Conservation (phyloP, 768 basidiomycete genomes). For the Leucocoprinus sp. region DNA sequence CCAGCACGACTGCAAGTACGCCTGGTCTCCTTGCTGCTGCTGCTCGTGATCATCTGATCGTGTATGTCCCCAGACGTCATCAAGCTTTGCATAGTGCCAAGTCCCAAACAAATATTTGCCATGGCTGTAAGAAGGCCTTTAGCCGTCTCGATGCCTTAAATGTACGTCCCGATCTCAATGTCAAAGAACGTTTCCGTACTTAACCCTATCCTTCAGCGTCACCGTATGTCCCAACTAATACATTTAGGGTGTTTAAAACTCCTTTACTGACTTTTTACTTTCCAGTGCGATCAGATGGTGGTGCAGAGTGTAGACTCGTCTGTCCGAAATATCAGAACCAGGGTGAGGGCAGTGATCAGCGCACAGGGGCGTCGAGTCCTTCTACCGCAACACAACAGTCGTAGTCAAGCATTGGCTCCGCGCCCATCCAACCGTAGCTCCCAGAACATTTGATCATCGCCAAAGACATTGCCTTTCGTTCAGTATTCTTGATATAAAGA, state of each 20-base stretch:
- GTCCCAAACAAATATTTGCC: conserved; percentile 77
- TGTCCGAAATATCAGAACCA: conserved; percentile 29
- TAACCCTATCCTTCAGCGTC: conserved; percentile 41
- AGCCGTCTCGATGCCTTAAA: conserved; percentile 91
- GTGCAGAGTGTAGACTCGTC: conserved; percentile 60
- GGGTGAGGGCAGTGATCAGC: conserved; percentile 15
- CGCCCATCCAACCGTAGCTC: not conserved
- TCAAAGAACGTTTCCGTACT: conserved; percentile 2
- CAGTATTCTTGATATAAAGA: conserved; percentile 1
- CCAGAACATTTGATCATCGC: not conserved
- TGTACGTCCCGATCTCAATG: conserved; percentile 42
- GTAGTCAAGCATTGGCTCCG: conserved; percentile 1
- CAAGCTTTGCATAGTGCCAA: conserved; percentile 84
- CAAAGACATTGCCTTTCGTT: conserved; percentile 4
- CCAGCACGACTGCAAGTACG: conserved; percentile 95
- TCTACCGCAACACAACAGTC: conserved; percentile 2
- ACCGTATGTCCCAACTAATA: conserved; percentile 47
- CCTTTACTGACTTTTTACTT: conserved; percentile 18
- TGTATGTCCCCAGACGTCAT: conserved; percentile 52
- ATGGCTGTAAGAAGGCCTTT: conserved; percentile 91
- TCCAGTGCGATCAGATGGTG: conserved; percentile 78
- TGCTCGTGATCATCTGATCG: conserved; percentile 6
- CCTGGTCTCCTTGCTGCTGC: conserved; percentile 16
- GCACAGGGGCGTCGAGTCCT: not conserved
- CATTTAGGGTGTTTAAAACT: conserved; percentile 16